A percentile compares a stretch with the other conserved stretches of the same genome.
Conservation (phyloP, 23 red algal genomes). For the Chondrus crispus region DNA sequence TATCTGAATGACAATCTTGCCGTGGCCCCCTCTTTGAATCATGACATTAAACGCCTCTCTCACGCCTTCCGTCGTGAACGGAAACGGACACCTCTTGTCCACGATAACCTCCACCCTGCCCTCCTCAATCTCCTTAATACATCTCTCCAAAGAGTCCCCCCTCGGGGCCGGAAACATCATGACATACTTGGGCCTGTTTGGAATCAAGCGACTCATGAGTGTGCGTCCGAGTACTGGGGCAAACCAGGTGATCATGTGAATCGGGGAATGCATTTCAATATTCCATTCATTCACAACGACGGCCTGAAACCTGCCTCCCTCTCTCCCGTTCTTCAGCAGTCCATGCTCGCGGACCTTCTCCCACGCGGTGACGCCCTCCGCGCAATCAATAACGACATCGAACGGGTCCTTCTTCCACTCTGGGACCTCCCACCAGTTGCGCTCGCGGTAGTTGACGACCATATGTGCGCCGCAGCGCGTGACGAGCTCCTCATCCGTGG, state of each 20-base stretch:
- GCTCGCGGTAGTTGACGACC: conserved; percentile 32
- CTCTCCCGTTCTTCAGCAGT: conserved; percentile 16
- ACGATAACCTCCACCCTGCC: conserved; percentile 43
- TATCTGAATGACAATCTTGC: conserved; percentile 52
- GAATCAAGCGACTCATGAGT: background rate
- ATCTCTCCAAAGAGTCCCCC: background rate
- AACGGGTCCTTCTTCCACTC: background rate
- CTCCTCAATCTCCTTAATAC: conserved; percentile 37
- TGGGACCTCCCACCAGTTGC: conserved; percentile 54
- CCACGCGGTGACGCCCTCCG: conserved; percentile 54
- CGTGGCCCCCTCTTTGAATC: conserved; percentile 36
- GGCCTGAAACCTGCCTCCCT: conserved; percentile 61
- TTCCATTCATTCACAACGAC: conserved; percentile 61
- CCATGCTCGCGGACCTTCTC: conserved; percentile 3
- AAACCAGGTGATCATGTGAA: conserved; percentile 36
- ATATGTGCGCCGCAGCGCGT: conserved; percentile 45
- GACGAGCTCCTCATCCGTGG: background rate
- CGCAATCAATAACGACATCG: conserved; percentile 79
- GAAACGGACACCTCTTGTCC: conserved; percentile 25
- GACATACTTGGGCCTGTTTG: conserved; percentile 9
- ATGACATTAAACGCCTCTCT: conserved; percentile 53
- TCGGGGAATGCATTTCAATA: conserved; percentile 22
- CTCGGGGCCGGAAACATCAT: conserved; percentile 51
- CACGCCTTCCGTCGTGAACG: conserved; percentile 59
- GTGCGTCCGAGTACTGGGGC: conserved; percentile 14